Percentiles rank a stretch among this genome's conserved stretches.
phyloP scores from a whole-genome alignment of 148 eudicot species.

The Rhododendron mucronatum region DNA sequence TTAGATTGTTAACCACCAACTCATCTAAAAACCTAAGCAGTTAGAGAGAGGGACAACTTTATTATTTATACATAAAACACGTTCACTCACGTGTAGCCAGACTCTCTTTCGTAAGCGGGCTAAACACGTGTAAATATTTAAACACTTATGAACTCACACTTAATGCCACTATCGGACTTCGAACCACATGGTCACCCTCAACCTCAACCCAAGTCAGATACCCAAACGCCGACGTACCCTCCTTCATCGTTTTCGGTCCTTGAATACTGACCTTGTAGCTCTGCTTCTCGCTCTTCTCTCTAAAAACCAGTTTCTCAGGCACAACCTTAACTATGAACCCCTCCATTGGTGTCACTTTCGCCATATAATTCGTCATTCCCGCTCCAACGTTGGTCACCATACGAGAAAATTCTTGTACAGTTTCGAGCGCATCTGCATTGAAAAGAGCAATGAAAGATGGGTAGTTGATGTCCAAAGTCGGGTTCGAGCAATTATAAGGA shows the following conservation, averaged over 20 bases:
- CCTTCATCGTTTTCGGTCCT: conserved; percentile 13
- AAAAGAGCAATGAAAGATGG: conserved; percentile 33
- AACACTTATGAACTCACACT: background rate
- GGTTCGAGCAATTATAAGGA: conserved; percentile 15
- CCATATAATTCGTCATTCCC: conserved; percentile 18
- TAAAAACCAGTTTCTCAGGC: conserved; percentile 29
- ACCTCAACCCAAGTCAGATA: conserved; percentile 39
- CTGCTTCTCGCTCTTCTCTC: conserved; percentile 28
- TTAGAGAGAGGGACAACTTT: too few relatives aligned
- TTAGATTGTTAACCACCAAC: too few relatives aligned
- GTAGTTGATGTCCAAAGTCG: conserved; percentile 26
- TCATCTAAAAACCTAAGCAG: too few relatives aligned
- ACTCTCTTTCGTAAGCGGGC: too few relatives aligned
- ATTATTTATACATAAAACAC: too few relatives aligned
- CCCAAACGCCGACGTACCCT: conserved; percentile 14
- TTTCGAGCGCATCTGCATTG: background rate
- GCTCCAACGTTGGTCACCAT: conserved; percentile 33
- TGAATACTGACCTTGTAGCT: conserved; percentile 27
- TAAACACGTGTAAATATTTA: too few relatives aligned
- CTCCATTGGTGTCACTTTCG: conserved; percentile 10
- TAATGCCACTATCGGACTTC: conserved; percentile 41
- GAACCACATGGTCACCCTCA: conserved; percentile 28
- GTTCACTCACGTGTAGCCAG: too few relatives aligned
- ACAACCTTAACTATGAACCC: conserved; percentile 19
- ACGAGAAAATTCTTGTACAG: conserved; percentile 12